phyloP scores from a whole-genome alignment of 2,329 filamentous ascomycete genomes.

The Fusarium mexicanum region DNA sequence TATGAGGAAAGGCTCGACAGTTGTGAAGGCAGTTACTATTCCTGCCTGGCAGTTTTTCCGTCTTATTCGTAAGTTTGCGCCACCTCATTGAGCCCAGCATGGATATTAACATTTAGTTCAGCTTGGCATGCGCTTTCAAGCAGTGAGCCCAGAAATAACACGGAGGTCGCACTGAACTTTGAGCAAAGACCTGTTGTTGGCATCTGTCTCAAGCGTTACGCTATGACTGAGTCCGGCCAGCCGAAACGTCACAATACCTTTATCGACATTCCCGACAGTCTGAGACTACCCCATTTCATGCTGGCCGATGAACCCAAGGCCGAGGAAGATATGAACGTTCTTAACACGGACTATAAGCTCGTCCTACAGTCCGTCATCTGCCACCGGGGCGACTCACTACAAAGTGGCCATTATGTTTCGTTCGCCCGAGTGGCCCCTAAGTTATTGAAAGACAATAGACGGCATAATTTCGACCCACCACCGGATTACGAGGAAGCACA shows the following conservation, averaged over 20 bases:
- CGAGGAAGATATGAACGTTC: slow-evolving; percentile 64
- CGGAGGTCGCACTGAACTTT: slow-evolving; percentile 89
- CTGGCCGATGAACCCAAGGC: slow-evolving; percentile 76
- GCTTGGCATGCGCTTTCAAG: slow-evolving; percentile 81
- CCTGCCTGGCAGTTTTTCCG: slow-evolving; percentile 98
- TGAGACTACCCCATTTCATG: slow-evolving; percentile 91
- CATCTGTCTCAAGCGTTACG: slow-evolving; percentile 91
- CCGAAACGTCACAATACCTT: slow-evolving; percentile 80
- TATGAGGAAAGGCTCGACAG: slow-evolving; percentile 58
- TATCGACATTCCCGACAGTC: slow-evolving; percentile 84
- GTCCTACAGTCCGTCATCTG: slow-evolving; percentile 92
- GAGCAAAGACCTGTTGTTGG: slow-evolving; percentile 86
- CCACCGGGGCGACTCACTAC: slow-evolving; percentile 84
- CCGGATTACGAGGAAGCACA: slow-evolving; percentile 75
- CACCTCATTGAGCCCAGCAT: not conserved
- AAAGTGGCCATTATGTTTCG: slow-evolving; percentile 91
- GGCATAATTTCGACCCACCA: slow-evolving; percentile 64
- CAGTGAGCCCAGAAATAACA: slow-evolving; percentile 68
- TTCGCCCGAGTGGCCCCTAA: slow-evolving; percentile 80
- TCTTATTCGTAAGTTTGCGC: slow-evolving; percentile 75
- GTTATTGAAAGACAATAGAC: slow-evolving; percentile 68
- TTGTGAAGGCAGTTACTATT: slow-evolving; percentile 86
- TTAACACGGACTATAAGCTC: slow-evolving; percentile 92
- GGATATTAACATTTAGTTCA: slow-evolving; percentile 54
- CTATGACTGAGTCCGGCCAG: slow-evolving; percentile 72